Base-by-base conservation (phyloP, 2,329 filamentous ascomycete species). In the Ophiostoma montium region DNA sequence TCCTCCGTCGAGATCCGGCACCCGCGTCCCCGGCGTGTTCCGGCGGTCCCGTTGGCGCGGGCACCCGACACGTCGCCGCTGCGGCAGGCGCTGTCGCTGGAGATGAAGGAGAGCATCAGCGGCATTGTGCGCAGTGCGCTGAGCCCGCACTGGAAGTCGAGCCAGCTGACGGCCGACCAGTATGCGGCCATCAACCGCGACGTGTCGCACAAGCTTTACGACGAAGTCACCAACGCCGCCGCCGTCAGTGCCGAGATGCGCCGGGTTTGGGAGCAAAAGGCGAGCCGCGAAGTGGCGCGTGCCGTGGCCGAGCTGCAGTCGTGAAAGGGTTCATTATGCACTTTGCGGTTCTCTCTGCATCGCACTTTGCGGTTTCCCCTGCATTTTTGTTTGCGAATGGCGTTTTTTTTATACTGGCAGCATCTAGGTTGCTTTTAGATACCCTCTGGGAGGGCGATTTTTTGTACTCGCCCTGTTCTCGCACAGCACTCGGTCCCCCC, bases 101-200 rank as follows among this genome's bases (percentile, higher is more conserved):
- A 86, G 54, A 84, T 86, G 54, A 98, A 98, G 64, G 81, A 86
- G 56, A 87, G 81, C 60, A 84, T 98, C 55, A 90, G 88, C 61
- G 82, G 81, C 57, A 87, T 96, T 66, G 92, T 96, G 57, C 85
- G 86, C 55, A 71, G 75, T 38, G 86, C 85, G 6, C 70, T 98
- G 39, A 85, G 86, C 57, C 87, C 89, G 31, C 77, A 87, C 56
- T 96, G 90, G 71, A 76, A 81, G 54, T 82, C 82, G 38, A 82
- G 84, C 57, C 77, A 82, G 54, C 75, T 96, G 53, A 87, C 82
- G 16, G 86, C 88, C 57, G 86, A 95, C 52, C 84, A 95, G 64
- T 98, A 94, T 63, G 90, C 86, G 3, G 79, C 80, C 50, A 95
- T 96, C 65, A 96, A 96, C 62, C 82, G 88, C 54, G 82, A 84